A percentile compares a stretch with the other conserved stretches of the same genome.
These are phyloP conservation scores for Lindgomyces ingoldianus DNA, from an alignment of 495 filamentous ascomycete genomes.

Conservation along the genomic window DNA sequence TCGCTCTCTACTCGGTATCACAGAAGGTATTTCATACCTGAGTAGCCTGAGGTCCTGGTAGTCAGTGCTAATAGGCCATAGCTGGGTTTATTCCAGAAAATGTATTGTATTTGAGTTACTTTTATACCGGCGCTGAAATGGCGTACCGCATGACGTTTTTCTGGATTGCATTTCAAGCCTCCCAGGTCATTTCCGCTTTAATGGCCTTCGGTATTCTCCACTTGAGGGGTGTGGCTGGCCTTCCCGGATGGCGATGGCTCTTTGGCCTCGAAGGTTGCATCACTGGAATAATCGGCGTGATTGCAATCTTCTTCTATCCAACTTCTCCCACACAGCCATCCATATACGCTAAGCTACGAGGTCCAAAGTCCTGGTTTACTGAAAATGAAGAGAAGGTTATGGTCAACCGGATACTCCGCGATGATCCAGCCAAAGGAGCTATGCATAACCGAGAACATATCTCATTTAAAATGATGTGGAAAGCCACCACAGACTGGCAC, in stretches of 20 bases:
- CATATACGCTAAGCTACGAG: too few relatives aligned
- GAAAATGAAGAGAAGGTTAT: not conserved
- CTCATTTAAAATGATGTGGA: slow-evolving; percentile 57
- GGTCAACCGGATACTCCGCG: slow-evolving; percentile 48
- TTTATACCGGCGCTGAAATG: slow-evolving; percentile 41
- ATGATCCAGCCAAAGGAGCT: slow-evolving; percentile 66
- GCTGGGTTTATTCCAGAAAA: slow-evolving; percentile 28
- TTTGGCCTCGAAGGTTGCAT: slow-evolving; percentile 27
- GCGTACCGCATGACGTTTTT: slow-evolving; percentile 65
- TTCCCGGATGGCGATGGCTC: slow-evolving; percentile 51
- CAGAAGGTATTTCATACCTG: slow-evolving; percentile 6
- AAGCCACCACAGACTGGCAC: slow-evolving; percentile 63
- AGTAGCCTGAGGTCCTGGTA: not conserved
- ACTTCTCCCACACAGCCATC: slow-evolving; percentile 71
- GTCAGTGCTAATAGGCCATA: not conserved
- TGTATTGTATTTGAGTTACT: slow-evolving; percentile 23
- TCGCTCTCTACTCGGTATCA: slow-evolving; percentile 18
- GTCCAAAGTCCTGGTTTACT: not conserved
- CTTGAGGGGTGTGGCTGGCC: slow-evolving; percentile 59
- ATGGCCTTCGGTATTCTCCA: slow-evolving; percentile 72
- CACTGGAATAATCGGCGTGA: slow-evolving; percentile 35
- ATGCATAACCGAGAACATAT: slow-evolving; percentile 63
- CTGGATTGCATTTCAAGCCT: slow-evolving; percentile 66
- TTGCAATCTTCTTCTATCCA: slow-evolving; percentile 56
- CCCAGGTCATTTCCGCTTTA: slow-evolving; percentile 66